Percentiles rank a stretch among this genome's conserved stretches.
These are phyloP conservation scores for Sclerotinia borealis DNA, from an alignment of 2,329 filamentous ascomycete species.

Conservation along the genomic window DNA sequence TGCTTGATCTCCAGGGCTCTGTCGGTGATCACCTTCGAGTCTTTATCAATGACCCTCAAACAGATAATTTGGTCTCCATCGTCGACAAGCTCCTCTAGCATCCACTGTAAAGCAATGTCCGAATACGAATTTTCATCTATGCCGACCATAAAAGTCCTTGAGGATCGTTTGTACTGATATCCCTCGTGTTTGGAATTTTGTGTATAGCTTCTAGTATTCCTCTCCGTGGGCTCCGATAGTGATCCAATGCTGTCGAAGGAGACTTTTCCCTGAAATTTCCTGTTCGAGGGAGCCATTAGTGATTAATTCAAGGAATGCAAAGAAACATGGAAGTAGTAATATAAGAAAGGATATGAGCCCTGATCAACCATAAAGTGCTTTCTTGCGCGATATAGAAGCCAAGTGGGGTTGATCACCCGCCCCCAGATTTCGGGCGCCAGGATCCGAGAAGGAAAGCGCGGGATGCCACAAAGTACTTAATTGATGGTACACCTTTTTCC, in stretches of 20 bases:
- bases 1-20: constrained; percentile 51
- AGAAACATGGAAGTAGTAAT: background rate
- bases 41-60: constrained; percentile 64
- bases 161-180: constrained; percentile 61
- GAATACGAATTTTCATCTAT: constrained; percentile 71
- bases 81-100: constrained; percentile 70
- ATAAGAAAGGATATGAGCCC: background rate
- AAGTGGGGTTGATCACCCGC: constrained; percentile 14
- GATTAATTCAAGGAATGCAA: background rate
- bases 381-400: constrained; percentile 8
- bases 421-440: constrained; percentile 10
- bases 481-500: background rate
- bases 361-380: background rate
- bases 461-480: constrained; percentile 3
- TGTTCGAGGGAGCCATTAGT: constrained; percentile 21
- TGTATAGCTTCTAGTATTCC: constrained; percentile 54
- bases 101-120: constrained; percentile 67
- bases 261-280: constrained; percentile 60
- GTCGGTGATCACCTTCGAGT: constrained; percentile 58
- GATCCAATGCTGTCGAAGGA: constrained; percentile 68
- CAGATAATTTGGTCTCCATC: constrained; percentile 73
- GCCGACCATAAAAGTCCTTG: constrained; percentile 65
- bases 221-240: constrained; percentile 57
- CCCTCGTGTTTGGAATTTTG: constrained; percentile 67
- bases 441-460: constrained; percentile 6